phyloP scores from a whole-genome alignment of 371 early-diverging fungal genomes.

The Mortierella polycephala region DNA sequence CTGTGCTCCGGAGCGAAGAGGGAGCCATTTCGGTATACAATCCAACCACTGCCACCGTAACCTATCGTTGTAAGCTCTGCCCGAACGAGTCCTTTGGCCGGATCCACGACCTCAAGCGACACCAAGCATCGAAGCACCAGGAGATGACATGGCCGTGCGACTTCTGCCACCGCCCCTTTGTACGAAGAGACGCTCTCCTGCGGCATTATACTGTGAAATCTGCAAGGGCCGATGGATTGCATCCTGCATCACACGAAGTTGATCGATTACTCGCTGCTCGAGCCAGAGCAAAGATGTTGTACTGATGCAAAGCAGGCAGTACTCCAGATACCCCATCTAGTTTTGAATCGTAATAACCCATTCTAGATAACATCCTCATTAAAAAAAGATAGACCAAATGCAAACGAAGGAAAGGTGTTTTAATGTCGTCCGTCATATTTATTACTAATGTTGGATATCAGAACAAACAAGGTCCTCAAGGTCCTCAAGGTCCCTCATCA shows the following conservation, averaged over 20 bases:
- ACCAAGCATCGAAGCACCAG: slow-evolving; percentile 51
- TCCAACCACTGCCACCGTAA: slow-evolving; percentile 27
- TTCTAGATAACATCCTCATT: not conserved
- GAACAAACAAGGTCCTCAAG: not conserved
- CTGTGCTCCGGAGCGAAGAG: slow-evolving; percentile 25
- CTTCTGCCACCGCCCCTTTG: slow-evolving; percentile 52
- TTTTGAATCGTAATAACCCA: not conserved
- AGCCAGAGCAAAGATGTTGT: slow-evolving; percentile 48
- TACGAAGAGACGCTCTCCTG: slow-evolving; percentile 44
- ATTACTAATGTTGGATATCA: not conserved
- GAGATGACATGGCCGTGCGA: slow-evolving; percentile 56
- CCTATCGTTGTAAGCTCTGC: slow-evolving; percentile 49
- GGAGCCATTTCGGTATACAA: slow-evolving; percentile 50
- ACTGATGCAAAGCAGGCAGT: not conserved
- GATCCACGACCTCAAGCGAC: slow-evolving; percentile 51
- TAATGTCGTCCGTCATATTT: too few species aligned
- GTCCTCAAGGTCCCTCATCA: slow-evolving; percentile 27
- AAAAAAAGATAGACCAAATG: too few species aligned
- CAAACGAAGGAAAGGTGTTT: too few species aligned
- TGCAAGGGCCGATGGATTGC: slow-evolving; percentile 48
- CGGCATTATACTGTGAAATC: slow-evolving; percentile 53
- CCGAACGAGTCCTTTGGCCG: slow-evolving; percentile 48
- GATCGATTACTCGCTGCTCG: slow-evolving; percentile 43
- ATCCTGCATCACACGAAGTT: slow-evolving; percentile 48
- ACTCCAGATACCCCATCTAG: not conserved